These are phyloP conservation scores for Batkoa obscura DNA, from an alignment of 371 early-diverging fungal genomes.

Conservation along the genomic window DNA sequence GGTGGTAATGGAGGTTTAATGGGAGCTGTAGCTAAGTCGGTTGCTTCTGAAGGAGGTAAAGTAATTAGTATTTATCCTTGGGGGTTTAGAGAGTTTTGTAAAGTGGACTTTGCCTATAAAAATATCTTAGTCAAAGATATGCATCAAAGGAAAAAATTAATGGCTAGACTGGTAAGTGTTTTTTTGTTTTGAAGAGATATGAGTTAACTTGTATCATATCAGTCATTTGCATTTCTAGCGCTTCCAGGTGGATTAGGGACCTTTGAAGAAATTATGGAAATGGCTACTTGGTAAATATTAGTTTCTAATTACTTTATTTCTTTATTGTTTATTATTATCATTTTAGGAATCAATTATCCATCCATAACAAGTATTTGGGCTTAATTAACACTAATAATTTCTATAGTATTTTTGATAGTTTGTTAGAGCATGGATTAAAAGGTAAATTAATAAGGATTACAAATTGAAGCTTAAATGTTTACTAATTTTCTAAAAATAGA, in stretches of 20 bases:
- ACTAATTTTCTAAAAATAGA: too few relatives aligned
- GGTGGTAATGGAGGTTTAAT: slow-evolving; percentile 6
- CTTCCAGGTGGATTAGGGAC: slow-evolving; percentile 78
- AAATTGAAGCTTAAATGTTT: too few relatives aligned
- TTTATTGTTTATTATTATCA: background rate
- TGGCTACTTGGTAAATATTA: slow-evolving; percentile 44
- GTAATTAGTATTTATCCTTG: background rate
- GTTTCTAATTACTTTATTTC: slow-evolving; percentile 1
- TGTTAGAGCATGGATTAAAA: too few relatives aligned
- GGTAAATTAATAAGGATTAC: too few relatives aligned
- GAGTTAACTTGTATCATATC: background rate
- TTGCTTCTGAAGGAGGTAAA: background rate
- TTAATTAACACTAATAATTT: slow-evolving; percentile 53
- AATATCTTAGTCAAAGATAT: slow-evolving; percentile 53
- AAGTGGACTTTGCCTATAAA: slow-evolving; percentile 13
- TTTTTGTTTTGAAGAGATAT: background rate
- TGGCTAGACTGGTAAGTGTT: slow-evolving; percentile 22
- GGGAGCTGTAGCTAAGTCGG: background rate
- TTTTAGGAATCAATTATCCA: slow-evolving; percentile 32
- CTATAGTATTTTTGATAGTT: slow-evolving; percentile 17
- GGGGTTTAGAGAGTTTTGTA: background rate
- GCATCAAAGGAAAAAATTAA: slow-evolving; percentile 61
- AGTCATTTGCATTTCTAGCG: slow-evolving; percentile 55
- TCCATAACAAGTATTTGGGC: slow-evolving; percentile 55
- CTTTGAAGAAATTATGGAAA: slow-evolving; percentile 69